Conservation (phyloP, 352 stramenopile species). For the Phytophthora agathidicida region DNA sequence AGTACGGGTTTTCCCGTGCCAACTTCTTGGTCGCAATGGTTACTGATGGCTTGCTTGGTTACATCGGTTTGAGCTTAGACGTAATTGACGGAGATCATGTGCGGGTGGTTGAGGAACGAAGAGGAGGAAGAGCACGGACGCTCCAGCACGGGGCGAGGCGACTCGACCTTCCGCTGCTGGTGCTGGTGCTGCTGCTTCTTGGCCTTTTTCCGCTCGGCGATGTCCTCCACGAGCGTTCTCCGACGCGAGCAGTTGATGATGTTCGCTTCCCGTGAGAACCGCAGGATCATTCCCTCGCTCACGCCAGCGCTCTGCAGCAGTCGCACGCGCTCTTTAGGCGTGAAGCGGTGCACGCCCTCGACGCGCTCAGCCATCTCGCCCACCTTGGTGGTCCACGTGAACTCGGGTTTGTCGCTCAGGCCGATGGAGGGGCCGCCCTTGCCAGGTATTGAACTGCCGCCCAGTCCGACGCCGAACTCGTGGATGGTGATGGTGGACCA, state of each 20-base stretch:
- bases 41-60: constrained; percentile 1
- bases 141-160: constrained; percentile 18
- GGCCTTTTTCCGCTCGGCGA: constrained; percentile 40
- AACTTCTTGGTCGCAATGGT: background rate
- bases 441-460: constrained; percentile 54
- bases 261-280: constrained; percentile 65
- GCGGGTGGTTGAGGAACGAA: constrained; percentile 35
- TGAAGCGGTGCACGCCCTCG: constrained; percentile 64
- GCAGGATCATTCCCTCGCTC: constrained; percentile 70
- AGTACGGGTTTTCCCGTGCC: background rate
- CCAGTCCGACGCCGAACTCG: constrained; percentile 60
- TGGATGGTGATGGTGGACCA: constrained; percentile 65
- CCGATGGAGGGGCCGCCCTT: constrained; percentile 61
- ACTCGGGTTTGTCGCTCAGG: constrained; percentile 53
- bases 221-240: constrained; percentile 50
- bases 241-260: constrained; percentile 67
- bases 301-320: constrained; percentile 56
- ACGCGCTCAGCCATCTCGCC: constrained; percentile 65
- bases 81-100: constrained; percentile 59
- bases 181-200: constrained; percentile 27
- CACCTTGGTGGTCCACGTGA: constrained; percentile 69
- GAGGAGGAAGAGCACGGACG: constrained; percentile 39
- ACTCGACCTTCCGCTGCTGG: constrained; percentile 30
- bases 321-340: constrained; percentile 52
- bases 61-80: constrained; percentile 34